Base-by-base conservation (phyloP, 352 stramenopile species). In the Globisporangium sylvaticum region DNA sequence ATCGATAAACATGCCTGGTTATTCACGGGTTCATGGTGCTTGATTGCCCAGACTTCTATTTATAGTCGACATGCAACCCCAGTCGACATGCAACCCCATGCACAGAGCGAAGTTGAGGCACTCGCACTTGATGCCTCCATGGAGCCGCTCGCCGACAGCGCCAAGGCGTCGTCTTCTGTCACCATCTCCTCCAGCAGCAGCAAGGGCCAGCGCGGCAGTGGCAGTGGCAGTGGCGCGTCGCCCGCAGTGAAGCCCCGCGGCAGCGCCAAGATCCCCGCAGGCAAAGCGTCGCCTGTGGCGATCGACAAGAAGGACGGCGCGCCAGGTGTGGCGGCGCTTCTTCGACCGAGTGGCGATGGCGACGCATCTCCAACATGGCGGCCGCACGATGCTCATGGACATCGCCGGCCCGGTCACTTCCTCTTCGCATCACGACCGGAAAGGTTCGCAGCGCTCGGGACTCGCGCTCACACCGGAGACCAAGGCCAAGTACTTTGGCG, bases 401-500 rank as follows among this genome's bases (percentile, higher is more conserved):
- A 22, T 73, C 31, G 71, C 76, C 0, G 14, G 37, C 4, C 37
- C 37, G 12, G 37, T 44, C 4, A 34, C 31, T 34, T 44, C 37
- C 12, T 44, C 37, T 1, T 18, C 37, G 0, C 37, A 44, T 20
- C 69, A 76, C 54, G 58, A 32, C 32, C 68, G 55, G 25, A 55
- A 42, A 37, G 67, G 31, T 52, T 87, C 67, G 60, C 79, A 64
- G 66, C 78, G 58, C 60, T 65, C 63, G 10, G 37, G 37, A 20
- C 65, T 85, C 32, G 66, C 67, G 7, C 68, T 90, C 46, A 88
- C 79, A 2, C 64, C 73, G 20, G 81, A 91, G 64, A 74, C 68
- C 39, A 89, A 89, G 25, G 78, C 76, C 37, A 88, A 87, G 71
- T 91, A 91, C 66, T 91, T 91, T 67, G 81, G 83, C 18, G 63